These are phyloP conservation scores for Linnemannia zychae DNA, from an alignment of 192 early-diverging fungal species.

Conservation along the genomic window DNA sequence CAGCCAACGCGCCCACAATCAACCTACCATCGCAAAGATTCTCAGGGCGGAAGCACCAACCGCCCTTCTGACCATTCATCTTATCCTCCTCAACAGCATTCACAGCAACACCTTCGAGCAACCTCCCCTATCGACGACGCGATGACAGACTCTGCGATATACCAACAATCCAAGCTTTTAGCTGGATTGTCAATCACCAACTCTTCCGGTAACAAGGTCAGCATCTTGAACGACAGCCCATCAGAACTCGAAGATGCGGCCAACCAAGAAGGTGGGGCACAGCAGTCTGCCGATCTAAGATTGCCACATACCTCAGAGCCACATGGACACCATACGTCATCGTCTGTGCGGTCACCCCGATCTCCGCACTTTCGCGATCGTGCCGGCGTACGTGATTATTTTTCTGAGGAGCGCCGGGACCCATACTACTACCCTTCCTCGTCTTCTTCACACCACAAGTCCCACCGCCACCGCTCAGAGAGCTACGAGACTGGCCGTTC, in stretches of 20 bases:
- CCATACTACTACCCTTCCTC: slow-evolving; percentile 25
- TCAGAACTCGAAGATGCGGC: slow-evolving; percentile 25
- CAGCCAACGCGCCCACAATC: slow-evolving; percentile 6
- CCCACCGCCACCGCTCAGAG: slow-evolving; percentile 43
- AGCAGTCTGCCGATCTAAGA: background rate
- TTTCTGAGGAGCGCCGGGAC: slow-evolving; percentile 28
- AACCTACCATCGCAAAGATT: slow-evolving; percentile 29
- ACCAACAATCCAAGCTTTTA: slow-evolving; percentile 49
- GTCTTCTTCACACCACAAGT: slow-evolving; percentile 16
- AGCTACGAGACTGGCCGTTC: slow-evolving; percentile 50
- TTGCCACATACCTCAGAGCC: background rate
- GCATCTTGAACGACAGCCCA: slow-evolving; percentile 44
- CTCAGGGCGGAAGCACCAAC: slow-evolving; percentile 14
- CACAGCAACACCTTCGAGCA: background rate
- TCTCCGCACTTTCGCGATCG: slow-evolving; percentile 42
- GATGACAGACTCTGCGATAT: slow-evolving; percentile 40
- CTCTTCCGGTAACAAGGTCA: slow-evolving; percentile 51
- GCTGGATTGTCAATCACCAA: slow-evolving; percentile 58
- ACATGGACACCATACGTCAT: background rate
- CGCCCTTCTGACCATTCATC: background rate
- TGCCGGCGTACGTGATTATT: slow-evolving; percentile 11
- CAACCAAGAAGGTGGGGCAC: slow-evolving; percentile 1
- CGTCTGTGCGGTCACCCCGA: slow-evolving; percentile 32
- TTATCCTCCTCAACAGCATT: background rate
- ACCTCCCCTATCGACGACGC: slow-evolving; percentile 1